phyloP scores from a whole-genome alignment of 306 rosid species.

The Morella rubra region DNA sequence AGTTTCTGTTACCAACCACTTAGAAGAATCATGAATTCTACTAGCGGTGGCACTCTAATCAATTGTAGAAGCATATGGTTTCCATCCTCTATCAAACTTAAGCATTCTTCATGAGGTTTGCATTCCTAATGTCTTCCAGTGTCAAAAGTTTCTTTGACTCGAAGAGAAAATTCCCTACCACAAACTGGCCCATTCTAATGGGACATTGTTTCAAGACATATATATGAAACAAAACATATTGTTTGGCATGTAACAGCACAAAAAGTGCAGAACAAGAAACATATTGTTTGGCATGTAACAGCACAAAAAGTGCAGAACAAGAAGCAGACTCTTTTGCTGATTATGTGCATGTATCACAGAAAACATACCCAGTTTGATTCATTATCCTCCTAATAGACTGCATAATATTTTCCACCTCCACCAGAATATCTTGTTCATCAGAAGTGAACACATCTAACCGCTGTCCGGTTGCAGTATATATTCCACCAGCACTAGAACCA shows the following conservation, averaged over 20 bases:
- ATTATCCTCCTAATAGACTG: conserved; percentile 68
- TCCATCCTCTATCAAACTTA: background rate
- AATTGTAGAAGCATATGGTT: background rate
- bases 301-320: background rate
- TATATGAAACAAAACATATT: no score
- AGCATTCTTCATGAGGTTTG: background rate
- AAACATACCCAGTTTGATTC: conserved; percentile 81
- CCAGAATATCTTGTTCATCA: conserved; percentile 69
- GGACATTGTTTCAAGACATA: background rate
- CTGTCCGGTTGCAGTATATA: conserved; percentile 47
- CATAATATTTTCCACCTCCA: conserved; percentile 60
- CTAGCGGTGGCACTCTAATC: background rate
- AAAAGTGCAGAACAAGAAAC: no score
- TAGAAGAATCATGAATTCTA: background rate
- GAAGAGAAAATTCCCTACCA: background rate
- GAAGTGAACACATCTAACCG: conserved; percentile 68
- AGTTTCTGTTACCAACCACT: background rate
- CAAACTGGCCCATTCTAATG: background rate
- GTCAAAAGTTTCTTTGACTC: background rate
- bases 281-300: no score
- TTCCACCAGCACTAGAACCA: conserved; percentile 26
- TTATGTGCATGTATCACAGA: background rate
- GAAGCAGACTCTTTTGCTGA: background rate
- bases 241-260: no score
- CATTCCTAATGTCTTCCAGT: no score